phyloP scores from a whole-genome alignment of 2,329 filamentous ascomycete species.

The Huntiella savannae region DNA sequence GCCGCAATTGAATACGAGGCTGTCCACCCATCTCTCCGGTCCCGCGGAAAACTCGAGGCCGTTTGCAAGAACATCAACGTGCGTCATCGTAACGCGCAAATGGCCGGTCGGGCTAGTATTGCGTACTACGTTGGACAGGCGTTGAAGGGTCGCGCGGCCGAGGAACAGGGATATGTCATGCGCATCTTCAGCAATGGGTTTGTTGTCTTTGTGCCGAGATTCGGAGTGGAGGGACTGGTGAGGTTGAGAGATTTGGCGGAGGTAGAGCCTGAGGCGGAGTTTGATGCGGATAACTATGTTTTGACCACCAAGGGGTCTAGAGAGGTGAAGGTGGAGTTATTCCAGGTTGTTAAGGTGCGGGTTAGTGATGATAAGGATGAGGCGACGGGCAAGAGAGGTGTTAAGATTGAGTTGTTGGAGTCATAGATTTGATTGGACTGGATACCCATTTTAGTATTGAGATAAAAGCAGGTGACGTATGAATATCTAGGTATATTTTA shows the following conservation, averaged over 20 bases:
- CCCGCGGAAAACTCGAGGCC: constrained; percentile 67
- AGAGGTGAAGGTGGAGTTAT: constrained; percentile 53
- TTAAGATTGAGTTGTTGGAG: constrained; percentile 50
- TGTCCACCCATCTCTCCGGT: constrained; percentile 63
- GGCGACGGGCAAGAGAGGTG: constrained; percentile 84
- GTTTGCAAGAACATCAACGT: constrained; percentile 98
- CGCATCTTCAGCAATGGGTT: constrained; percentile 94
- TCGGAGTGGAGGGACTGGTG: constrained; percentile 87
- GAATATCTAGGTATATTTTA: background rate
- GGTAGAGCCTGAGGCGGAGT: constrained; percentile 59
- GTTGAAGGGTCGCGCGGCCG: constrained; percentile 38
- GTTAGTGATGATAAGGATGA: constrained; percentile 90
- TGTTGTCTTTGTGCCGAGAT: constrained; percentile 86
- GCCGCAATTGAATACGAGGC: constrained; percentile 87
- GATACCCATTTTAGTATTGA: background rate
- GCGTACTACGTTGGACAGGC: constrained; percentile 98
- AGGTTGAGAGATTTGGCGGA: constrained; percentile 59
- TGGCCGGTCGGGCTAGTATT: constrained; percentile 81
- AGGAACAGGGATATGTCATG: constrained; percentile 92
- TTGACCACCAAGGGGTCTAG: constrained; percentile 41
- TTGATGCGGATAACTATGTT: constrained; percentile 71
- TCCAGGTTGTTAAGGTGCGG: constrained; percentile 76
- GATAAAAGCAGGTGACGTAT: constrained; percentile 4
- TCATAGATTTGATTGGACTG: constrained; percentile 12
- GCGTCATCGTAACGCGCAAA: constrained; percentile 88